Evolutionary conservation across 2,329 filamentous ascomycete species (phyloP), one percentile per base, ranked within the genome.

Genomic region (Lecanicillium sp.): DNA sequence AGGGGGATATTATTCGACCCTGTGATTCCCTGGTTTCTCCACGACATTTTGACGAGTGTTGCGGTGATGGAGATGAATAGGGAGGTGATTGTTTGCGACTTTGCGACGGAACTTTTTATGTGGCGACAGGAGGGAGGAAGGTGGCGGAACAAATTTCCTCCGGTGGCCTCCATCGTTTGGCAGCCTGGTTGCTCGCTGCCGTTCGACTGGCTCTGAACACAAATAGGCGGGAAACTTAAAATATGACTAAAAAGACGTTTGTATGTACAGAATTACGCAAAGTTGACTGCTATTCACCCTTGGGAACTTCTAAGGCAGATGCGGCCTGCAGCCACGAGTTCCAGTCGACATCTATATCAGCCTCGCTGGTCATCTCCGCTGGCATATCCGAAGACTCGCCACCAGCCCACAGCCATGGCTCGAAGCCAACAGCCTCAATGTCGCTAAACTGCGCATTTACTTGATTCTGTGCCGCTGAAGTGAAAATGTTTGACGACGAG

Each of bases 1-100:
- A 98, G 70, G 44, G 92, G 92, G 54, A 98, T 94, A 57, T 95
- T 96, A 66, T 98, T 98, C 32, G 94, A 96, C 37, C 92, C 92
- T 15, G 92, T 98, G 59, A 95, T 94, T 51, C 92, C 92, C 61
- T 81, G 78, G 42, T 65, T 77, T 68, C 77, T 71, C 78, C 78
- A 82, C 54, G 78, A 70, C 78, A 83, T 82, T 5, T 48, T 68
- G 54, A 37, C 18, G 16, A 29, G 14, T 19, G 11, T n/a, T 29
- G 7, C 17, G 8, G 25, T 8, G 29, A 29, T 29, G 14, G 19
- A 33, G 9, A 15, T 19, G 9, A 9, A 13, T 15, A 30, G n/a
- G n/a, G 22, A 25, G 22, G 6, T 25, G 22, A 11, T 25, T 7
- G 11, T 11, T 25, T 25, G 22, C 11, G 22, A 11, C 22, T 25